Conservation (phyloP, 345 rosid species). For the rapeseed (Brassica napus) region DNA sequence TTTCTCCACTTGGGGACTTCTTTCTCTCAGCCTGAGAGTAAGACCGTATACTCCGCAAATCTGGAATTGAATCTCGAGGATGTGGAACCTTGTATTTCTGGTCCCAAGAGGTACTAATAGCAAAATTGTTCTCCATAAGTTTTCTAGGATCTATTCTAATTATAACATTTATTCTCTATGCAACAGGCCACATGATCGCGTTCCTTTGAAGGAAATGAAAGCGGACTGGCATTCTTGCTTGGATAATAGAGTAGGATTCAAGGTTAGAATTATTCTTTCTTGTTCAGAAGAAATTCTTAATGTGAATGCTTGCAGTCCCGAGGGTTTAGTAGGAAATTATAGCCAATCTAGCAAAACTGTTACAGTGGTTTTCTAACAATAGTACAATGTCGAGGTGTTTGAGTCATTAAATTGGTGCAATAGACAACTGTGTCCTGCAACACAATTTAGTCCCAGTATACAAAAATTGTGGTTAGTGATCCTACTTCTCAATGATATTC, state of each 20-base stretch:
- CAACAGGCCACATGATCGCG: slow-evolving; percentile 90
- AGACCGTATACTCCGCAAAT: slow-evolving; percentile 77
- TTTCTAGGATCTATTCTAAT: background rate
- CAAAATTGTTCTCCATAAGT: background rate
- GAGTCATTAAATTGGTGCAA: background rate
- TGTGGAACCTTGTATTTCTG: slow-evolving; percentile 96
- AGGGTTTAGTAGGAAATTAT: slow-evolving; percentile 27
- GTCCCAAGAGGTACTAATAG: slow-evolving; percentile 39
- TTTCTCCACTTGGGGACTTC: slow-evolving; percentile 12
- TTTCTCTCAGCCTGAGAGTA: slow-evolving; percentile 70
- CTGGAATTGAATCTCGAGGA: slow-evolving; percentile 70
- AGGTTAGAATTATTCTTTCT: slow-evolving; percentile 48
- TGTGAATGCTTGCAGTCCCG: slow-evolving; percentile 1
- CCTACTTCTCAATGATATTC: background rate
- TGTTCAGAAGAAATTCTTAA: slow-evolving; percentile 10
- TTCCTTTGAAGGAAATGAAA: slow-evolving; percentile 89
- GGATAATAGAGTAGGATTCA: slow-evolving; percentile 85
- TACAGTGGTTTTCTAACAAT: background rate
- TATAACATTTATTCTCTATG: background rate
- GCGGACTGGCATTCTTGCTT: slow-evolving; percentile 99
- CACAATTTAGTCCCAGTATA: background rate
- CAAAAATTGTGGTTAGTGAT: background rate
- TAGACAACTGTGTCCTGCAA: slow-evolving; percentile 1
- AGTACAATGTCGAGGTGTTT: slow-evolving; percentile 2
- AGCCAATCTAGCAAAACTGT: background rate